Evolutionary conservation across 441 rosid genomes (phyloP).

Genomic region (Jatropha podagrica): DNA sequence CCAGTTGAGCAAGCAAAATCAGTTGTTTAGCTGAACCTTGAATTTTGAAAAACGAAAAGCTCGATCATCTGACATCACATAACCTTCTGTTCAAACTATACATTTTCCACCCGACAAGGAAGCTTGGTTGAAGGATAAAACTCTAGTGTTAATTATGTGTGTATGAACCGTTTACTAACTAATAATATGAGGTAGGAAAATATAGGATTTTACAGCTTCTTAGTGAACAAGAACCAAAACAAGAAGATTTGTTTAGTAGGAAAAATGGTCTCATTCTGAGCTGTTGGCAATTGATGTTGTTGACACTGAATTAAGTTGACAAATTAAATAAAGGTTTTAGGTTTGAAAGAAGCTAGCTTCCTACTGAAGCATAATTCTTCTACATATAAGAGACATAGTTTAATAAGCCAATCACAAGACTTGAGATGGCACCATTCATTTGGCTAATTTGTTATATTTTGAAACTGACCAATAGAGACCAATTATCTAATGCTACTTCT

Average conservation of each 20-base stretch:
- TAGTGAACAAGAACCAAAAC: conserved; percentile 13
- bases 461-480: neutral
- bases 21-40: conserved; percentile 69
- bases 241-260: conserved; percentile 7
- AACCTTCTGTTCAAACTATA: conserved; percentile 27
- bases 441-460: neutral
- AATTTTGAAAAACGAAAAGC: conserved; percentile 19
- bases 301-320: conserved; percentile 41
- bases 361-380: conserved; percentile 5
- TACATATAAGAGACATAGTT: conserved; percentile 9
- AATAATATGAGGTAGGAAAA: conserved; percentile 19
- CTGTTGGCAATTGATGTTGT: conserved; percentile 40
- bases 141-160: conserved; percentile 5
- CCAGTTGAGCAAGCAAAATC: conserved; percentile 55
- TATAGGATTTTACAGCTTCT: conserved; percentile 13
- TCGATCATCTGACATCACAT: conserved; percentile 36
- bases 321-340: conserved; percentile 30
- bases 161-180: conserved; percentile 36
- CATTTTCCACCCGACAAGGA: conserved; percentile 43
- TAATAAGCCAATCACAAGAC: conserved; percentile 14
- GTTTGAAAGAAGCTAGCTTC: conserved; percentile 26
- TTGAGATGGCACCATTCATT: neutral
- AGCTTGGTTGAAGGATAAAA: conserved; percentile 36
- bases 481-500: neutral
- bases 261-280: conserved; percentile 33